Evolutionary conservation across 805 yeast genomes (phyloP), one percentile per base, ranked within the genome.

Genomic region (Candida cerambycidarum): DNA sequence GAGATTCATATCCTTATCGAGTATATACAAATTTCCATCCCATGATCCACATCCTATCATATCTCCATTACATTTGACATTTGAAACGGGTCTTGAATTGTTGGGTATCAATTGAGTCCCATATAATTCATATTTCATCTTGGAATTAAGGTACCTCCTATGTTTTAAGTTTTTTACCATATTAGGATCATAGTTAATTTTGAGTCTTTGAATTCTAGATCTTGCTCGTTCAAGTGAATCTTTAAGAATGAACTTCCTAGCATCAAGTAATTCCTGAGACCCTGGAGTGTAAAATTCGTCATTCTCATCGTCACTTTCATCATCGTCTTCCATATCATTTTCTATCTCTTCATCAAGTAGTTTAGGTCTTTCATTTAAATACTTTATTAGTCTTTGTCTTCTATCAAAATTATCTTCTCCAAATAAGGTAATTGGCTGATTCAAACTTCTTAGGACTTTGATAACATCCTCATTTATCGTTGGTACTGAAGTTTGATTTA

Each of bases 271-370:
- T 5, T 70, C 76, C 3, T 63, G 65, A 0, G 76, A 61, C 0
- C 95, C 96, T 0, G 95, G 95, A 0, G 96, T 89, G 55, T 80
- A 89, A 55, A 85, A 89, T 46, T 89, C 96, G 39, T 83, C 95
- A 11, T 86, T 84, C 1, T 63, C 73, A 1, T 61, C 75, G 5
- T 58, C 69, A 1, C 53, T 63, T 2, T 50, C 61, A 2, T 45
- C 63, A 2, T 45, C 63, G 3, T 49, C 53, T n/a, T 43, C 54
- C 29, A 43, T 52, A 15, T 46, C 54, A 6, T 32, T 44, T 16
- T 36, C 24, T 6, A 4, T 11, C 16, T 25, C 11, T 25, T 16
- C 16, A 27, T 15, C 32, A 6, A 34, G 10, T 8, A 34, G 38
- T n/a, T 12, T 21, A 25, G 37, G 44, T 21, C 32, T 35, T 32